A percentile compares a stretch with the other conserved stretches of the same genome.
Evolutionary conservation across 257 asterid genomes (phyloP).

Genomic region (Capsicum rhomboideum): DNA sequence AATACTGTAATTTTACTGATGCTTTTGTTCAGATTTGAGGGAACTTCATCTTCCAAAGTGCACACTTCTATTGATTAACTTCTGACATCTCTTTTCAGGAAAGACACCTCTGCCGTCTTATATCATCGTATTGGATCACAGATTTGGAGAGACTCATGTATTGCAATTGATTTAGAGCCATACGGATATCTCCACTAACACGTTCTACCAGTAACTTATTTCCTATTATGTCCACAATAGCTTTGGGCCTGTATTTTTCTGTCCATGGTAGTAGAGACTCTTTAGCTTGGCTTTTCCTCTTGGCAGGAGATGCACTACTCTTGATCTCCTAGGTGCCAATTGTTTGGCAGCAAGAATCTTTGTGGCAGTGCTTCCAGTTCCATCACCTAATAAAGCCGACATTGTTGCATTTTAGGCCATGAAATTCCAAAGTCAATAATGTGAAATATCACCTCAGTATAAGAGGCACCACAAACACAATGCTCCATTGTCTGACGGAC

Average conservation of each 20-base stretch:
- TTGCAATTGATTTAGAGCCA: constrained; percentile 96
- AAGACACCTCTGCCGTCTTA: constrained; percentile 17
- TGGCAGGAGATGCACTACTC: constrained; percentile 20
- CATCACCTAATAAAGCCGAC: background rate
- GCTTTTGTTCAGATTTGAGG: too few species aligned
- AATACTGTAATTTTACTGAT: too few species aligned
- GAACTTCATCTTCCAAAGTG: too few species aligned
- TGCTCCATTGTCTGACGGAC: background rate
- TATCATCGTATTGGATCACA: constrained; percentile 83
- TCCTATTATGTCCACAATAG: constrained; percentile 72
- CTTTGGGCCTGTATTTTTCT: constrained; percentile 80
- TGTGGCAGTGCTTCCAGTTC: constrained; percentile 3
- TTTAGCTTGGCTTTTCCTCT: constrained; percentile 32
- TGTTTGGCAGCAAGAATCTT: constrained; percentile 36
- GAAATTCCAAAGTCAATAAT: background rate
- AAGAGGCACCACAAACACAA: background rate
- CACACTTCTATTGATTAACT: too few species aligned
- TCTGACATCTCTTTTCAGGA: too few species aligned
- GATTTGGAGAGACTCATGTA: constrained; percentile 94
- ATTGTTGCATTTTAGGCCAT: background rate
- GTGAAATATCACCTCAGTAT: background rate
- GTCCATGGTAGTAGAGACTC: constrained; percentile 67
- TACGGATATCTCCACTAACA: constrained; percentile 87
- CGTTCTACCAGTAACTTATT: constrained; percentile 95
- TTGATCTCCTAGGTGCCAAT: constrained; percentile 23